A percentile compares a stretch with the other conserved stretches of the same genome.
phyloP scores from a whole-genome alignment of 768 basidiomycete species.

The Pleurotus eryngii region DNA sequence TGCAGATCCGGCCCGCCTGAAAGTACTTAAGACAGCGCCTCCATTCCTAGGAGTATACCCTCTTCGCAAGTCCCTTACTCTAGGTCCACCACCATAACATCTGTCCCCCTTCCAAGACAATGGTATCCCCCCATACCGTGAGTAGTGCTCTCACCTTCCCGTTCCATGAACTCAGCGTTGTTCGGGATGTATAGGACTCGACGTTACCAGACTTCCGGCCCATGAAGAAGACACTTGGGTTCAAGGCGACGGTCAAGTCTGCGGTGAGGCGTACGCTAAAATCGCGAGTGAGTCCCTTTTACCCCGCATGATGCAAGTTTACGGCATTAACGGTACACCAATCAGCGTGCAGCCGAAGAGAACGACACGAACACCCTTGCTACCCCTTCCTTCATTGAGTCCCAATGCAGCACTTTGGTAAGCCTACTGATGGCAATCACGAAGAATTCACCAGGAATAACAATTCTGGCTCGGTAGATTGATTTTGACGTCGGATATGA shows the following conservation, averaged over 20 bases:
- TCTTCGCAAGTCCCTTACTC: no score
- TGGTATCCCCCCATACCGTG: conserved; percentile 4
- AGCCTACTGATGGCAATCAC: not conserved
- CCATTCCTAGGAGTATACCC: not conserved
- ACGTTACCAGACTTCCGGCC: conserved; percentile 7
- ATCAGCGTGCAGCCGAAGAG: not conserved
- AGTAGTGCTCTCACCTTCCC: not conserved
- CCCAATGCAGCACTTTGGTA: conserved; percentile 6
- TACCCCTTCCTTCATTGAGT: not conserved
- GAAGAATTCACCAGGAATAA: no score
- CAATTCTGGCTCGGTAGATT: not conserved
- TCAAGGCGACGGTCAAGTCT: conserved; percentile 6
- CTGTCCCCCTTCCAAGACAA: not conserved
- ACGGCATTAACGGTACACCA: not conserved
- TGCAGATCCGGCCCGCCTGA: conserved; percentile 6
- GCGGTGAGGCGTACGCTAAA: conserved; percentile 4
- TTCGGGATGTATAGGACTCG: not conserved
- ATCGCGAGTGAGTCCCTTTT: not conserved
- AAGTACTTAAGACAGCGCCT: conserved; percentile 1
- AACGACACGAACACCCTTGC: conserved; percentile 3
- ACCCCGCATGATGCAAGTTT: not conserved
- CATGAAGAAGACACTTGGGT: not conserved
- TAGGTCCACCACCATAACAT: not conserved
- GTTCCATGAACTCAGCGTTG: not conserved
- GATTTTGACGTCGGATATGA: conserved; percentile 1